These are phyloP conservation scores for Daldinia bambusicola DNA, from an alignment of 495 filamentous ascomycete genomes.

Conservation along the genomic window DNA sequence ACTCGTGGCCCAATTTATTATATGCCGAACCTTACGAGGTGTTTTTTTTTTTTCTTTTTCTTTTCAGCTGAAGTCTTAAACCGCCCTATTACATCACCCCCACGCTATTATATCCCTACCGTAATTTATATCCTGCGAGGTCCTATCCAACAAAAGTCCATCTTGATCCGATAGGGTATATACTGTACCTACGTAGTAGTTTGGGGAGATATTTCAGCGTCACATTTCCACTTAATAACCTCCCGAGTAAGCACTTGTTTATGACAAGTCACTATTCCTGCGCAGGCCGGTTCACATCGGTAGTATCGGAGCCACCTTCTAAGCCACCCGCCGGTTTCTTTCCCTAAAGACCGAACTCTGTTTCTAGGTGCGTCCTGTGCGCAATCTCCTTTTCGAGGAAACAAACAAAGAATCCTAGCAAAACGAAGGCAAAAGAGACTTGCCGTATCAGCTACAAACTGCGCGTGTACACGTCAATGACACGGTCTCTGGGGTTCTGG, in stretches of 20 bases:
- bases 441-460: conserved; percentile 21
- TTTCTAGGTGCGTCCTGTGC: conserved; percentile 23
- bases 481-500: conserved; percentile 4
- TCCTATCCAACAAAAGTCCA: too few relatives aligned
- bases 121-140: background rate
- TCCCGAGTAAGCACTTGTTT: background rate
- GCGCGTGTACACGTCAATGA: conserved; percentile 22
- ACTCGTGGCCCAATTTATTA: background rate
- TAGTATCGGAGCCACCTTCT: background rate
- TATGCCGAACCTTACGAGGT: background rate
- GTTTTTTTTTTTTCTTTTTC: background rate
- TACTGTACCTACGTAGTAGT: too few relatives aligned
- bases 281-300: background rate
- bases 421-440: conserved; percentile 7
- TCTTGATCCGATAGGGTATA: too few relatives aligned
- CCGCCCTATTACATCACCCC: background rate
- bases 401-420: background rate
- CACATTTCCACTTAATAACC: background rate
- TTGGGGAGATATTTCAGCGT: too few relatives aligned
- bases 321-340: background rate
- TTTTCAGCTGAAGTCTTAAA: too few relatives aligned
- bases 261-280: background rate
- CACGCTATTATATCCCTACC: background rate
- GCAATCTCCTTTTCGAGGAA: conserved; percentile 26
- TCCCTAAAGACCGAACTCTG: conserved; percentile 24